A percentile compares a stretch with the other conserved stretches of the same genome.
phyloP scores from a whole-genome alignment of 1,139 yeast species.

The Kluyveromyces sp. region DNA sequence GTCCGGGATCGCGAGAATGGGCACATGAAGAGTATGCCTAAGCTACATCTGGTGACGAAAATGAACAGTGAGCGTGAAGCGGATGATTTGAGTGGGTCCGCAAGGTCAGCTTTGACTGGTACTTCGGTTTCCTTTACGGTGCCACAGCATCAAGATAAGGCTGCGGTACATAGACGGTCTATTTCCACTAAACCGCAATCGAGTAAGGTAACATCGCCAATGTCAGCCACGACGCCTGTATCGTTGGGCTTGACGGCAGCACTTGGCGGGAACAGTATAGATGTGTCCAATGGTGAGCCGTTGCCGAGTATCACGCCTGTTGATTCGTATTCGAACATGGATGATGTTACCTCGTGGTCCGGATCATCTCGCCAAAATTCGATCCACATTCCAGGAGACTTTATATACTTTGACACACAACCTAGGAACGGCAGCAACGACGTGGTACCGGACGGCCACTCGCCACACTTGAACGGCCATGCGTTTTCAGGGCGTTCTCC shows the following conservation, averaged over 20 bases:
- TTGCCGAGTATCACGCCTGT: conserved; percentile 2
- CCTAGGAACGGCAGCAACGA: not conserved
- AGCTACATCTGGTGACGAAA: not conserved
- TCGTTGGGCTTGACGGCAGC: not conserved
- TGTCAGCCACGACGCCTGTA: not conserved
- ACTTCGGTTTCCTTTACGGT: conserved; percentile 26
- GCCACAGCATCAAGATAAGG: conserved; percentile 17
- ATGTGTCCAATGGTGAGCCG: not conserved
- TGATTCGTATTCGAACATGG: conserved; percentile 4
- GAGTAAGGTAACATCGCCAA: conserved; percentile 10
- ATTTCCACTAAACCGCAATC: conserved; percentile 32
- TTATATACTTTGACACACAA: conserved; percentile 19
- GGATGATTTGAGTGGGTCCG: not conserved
- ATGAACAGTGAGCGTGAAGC: not conserved
- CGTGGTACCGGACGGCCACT: not conserved
- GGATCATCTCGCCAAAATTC: conserved; percentile 24
- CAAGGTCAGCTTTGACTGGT: conserved; percentile 4
- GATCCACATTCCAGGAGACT: conserved; percentile 32
- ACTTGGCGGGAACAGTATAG: not conserved
- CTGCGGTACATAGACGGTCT: conserved; percentile 36
- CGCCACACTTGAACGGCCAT: not conserved
- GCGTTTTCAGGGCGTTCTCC: not conserved
- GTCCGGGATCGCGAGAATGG: not conserved
- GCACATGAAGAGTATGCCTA: not conserved
- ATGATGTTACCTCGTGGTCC: conserved; percentile 1